Base-by-base conservation (phyloP, 2,329 filamentous ascomycete species). In the Chrysosporium queenslandicum region DNA sequence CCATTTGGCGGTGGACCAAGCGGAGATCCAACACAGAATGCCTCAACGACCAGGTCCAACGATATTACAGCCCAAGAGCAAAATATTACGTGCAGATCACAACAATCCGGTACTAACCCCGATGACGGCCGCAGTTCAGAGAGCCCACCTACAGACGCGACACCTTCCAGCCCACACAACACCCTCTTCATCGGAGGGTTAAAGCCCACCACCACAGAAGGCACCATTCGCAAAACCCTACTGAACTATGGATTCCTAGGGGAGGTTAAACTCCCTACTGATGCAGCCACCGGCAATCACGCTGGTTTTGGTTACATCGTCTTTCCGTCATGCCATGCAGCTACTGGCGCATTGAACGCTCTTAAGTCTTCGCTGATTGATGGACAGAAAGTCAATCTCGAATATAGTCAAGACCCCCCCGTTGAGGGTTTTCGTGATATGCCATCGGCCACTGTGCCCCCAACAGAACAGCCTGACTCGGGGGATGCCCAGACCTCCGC, bases 161-260 rank as follows among this genome's bases (percentile, higher is more conserved):
- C 36, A 9, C 12, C 20, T 8, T 21, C 43, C 30, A 53, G 23
- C 30, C 54, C 56, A 3, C 16, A 8, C 11, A 60, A 57, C 30
- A 61, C 59, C 7, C 56, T 72, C 25, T 71, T 72, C 50, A 64
- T 72, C 46, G 67, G 69, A 2, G 71, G 71, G 52, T 57, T 71
- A n/a, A 66, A 66, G 8, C 66, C 63, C 51, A 61, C 63, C n/a
- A 68, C 68, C 16, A 67, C 63, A 20, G 64, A 66, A 46, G 60
- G 58, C 41, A 65, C 63, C 46, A 63, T 72, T 18, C 56, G 58
- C 50, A 62, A 68, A 53, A 65, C 69, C 7, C 68, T 72, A 54
- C 60, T 63, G 36, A 64, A 66, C 2, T 63, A 66, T 48, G 67
- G 68, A 0, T 71, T 69, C 43, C 52, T 67, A 23, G 66, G 66